phyloP scores from a whole-genome alignment of 345 rosid genomes.

The Lepidium didymum region DNA sequence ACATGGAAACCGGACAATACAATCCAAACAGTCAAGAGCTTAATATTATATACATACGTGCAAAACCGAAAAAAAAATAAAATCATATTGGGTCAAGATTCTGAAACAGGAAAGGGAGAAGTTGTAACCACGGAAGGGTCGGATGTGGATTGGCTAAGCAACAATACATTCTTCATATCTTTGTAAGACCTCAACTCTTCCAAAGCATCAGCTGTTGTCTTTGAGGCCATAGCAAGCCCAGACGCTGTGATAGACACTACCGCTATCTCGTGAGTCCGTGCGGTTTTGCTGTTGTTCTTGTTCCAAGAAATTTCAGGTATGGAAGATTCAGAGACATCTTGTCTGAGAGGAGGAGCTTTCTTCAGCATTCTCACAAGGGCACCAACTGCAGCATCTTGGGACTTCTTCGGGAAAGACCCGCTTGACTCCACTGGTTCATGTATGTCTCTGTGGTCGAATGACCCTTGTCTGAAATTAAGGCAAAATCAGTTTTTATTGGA shows the following conservation, averaged over 20 bases:
- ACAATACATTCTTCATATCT: slow-evolving; percentile 50
- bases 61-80: background rate
- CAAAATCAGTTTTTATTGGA: background rate
- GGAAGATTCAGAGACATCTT: slow-evolving; percentile 40
- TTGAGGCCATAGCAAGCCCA: slow-evolving; percentile 32
- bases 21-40: background rate
- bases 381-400: slow-evolving; percentile 90
- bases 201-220: slow-evolving; percentile 83
- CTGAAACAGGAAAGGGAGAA: slow-evolving; percentile 13
- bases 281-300: slow-evolving; percentile 6
- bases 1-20: background rate
- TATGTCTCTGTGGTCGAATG: slow-evolving; percentile 45
- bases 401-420: slow-evolving; percentile 44
- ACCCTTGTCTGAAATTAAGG: slow-evolving; percentile 43
- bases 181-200: slow-evolving; percentile 74
- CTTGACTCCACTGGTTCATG: slow-evolving; percentile 44
- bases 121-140: slow-evolving; percentile 14
- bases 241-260: slow-evolving; percentile 45
- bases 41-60: background rate
- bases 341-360: slow-evolving; percentile 81
- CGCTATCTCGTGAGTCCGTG: slow-evolving; percentile 19
- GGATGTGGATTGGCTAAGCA: slow-evolving; percentile 40
- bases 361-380: slow-evolving; percentile 73
- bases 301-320: slow-evolving; percentile 28
- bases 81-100: slow-evolving; percentile 16